These are phyloP conservation scores for Aeschynomene evenia DNA, from an alignment of 306 rosid species.

Conservation along the genomic window DNA sequence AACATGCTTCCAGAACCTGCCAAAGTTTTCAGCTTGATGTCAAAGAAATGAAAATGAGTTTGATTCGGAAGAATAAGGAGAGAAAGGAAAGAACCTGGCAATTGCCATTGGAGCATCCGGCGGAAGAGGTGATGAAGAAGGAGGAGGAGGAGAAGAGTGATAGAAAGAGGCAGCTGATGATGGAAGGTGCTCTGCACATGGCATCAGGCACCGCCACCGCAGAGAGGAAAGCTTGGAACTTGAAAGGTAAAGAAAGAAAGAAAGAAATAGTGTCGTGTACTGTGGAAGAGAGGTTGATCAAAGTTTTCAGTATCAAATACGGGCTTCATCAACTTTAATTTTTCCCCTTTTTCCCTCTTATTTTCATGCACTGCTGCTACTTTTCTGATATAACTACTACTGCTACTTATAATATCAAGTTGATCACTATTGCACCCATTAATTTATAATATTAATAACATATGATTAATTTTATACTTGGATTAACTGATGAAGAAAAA, in stretches of 20 bases:
- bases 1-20: constrained; percentile 79
- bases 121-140: constrained; percentile 36
- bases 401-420: too few relatives aligned
- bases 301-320: constrained; percentile 44
- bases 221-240: background rate
- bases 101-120: constrained; percentile 62
- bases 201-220: constrained; percentile 26
- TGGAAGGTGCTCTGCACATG: constrained; percentile 43
- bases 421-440: background rate
- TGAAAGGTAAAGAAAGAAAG: constrained; percentile 41
- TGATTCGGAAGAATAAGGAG: constrained; percentile 13
- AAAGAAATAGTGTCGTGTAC: constrained; percentile 31
- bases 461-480: background rate
- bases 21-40: constrained; percentile 29
- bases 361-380: constrained; percentile 27
- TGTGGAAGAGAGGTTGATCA: constrained; percentile 24
- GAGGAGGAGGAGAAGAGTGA: constrained; percentile 43
- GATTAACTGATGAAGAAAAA: background rate
- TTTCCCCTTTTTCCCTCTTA: constrained; percentile 39
- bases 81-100: constrained; percentile 59
- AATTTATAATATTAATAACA: background rate
- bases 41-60: background rate
- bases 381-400: background rate
- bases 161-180: constrained; percentile 35
- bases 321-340: constrained; percentile 43